Evolutionary conservation across 2,329 filamentous ascomycete species (phyloP).

Genomic region (Thielaviopsis punctulata): DNA sequence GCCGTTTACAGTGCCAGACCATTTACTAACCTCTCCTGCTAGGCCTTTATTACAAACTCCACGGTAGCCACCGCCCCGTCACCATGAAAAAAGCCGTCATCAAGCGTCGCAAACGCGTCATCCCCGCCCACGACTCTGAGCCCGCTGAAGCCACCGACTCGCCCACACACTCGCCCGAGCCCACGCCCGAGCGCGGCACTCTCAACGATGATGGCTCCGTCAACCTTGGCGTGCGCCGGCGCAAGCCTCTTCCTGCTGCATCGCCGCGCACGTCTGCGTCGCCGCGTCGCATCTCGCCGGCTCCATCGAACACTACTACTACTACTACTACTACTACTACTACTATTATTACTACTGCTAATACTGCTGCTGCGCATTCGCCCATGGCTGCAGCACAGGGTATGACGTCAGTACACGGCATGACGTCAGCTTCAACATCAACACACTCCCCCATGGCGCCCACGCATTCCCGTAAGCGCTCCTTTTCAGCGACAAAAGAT

Average conservation of each 20-base stretch:
- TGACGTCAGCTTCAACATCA: too few relatives aligned
- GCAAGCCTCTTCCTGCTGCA: too few relatives aligned
- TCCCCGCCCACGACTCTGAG: conserved; percentile 47
- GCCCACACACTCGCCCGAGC: conserved; percentile 22
- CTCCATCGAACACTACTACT: too few relatives aligned
- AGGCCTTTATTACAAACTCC: conserved; percentile 93
- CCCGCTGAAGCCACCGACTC: conserved; percentile 29
- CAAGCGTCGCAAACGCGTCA: conserved; percentile 85
- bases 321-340: too few relatives aligned
- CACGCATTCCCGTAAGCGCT: conserved; percentile 45
- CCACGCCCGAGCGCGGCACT: conserved; percentile 33
- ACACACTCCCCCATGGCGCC: conserved; percentile 45
- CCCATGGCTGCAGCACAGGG: too few relatives aligned
- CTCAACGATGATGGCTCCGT: conserved; percentile 48
- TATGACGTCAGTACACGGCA: too few relatives aligned
- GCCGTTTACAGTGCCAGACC: not conserved
- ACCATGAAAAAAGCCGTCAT: conserved; percentile 99
- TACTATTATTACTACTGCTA: too few relatives aligned
- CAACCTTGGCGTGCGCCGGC: conserved; percentile 40
- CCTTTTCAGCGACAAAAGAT: conserved; percentile 43
- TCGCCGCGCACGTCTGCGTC: too few relatives aligned
- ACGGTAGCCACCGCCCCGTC: conserved; percentile 79
- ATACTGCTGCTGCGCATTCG: too few relatives aligned
- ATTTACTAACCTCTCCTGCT: not conserved
- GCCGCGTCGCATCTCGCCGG: too few relatives aligned